Evolutionary conservation across 208 protist genomes (phyloP), one percentile per base, ranked within the genome.

Genomic region (Angomonas deanei): DNA sequence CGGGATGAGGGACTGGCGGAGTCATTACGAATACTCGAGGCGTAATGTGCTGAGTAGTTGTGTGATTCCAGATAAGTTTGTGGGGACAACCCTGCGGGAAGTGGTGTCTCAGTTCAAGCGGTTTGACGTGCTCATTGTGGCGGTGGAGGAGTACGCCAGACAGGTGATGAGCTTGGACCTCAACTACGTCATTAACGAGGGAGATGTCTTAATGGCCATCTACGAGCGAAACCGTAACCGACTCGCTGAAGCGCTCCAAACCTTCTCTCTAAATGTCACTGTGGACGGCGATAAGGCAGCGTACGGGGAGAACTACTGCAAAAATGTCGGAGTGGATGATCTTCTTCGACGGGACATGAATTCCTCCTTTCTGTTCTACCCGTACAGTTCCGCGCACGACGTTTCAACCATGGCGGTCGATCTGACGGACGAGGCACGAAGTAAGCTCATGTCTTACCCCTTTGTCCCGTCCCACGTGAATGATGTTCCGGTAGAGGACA

Each of bases 1-100:
- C 24, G 67, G 78, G 26, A 74, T 88, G 32, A 57, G 82, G 30
- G 80, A 92, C 66, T 94, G 88, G 85, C 80, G 86, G 61, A 67
- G 53, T 23, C 74, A 82, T 61, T 94, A 94, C 67, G 81, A 91
- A 62, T 92, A 91, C 72, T 89, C 80, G 42, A 63, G 85, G 26
- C 78, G 83, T 34, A 85, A 91, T 57, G 76, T 86, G 0, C 79
- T 94, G 64, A 84, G 76, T 48, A 82, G 72, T 17, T 89, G 72
- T 57, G 61, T 68, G 0, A 76, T 90, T 26, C 88, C 88, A 11
- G 57, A 61, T 61, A 71, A 72, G 33, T 91, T 94, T 61, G 66
- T 79, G 0, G 78, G 76, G 17, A 17, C 59, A 0, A 61, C 61
- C 38, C 74, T 94, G 19, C 62, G 67, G 21, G 58, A 67, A 0